A percentile compares a stretch with the other conserved stretches of the same genome.
phyloP scores from a whole-genome alignment of 2,329 filamentous ascomycete genomes.

The Fusarium chlamydosporum region DNA sequence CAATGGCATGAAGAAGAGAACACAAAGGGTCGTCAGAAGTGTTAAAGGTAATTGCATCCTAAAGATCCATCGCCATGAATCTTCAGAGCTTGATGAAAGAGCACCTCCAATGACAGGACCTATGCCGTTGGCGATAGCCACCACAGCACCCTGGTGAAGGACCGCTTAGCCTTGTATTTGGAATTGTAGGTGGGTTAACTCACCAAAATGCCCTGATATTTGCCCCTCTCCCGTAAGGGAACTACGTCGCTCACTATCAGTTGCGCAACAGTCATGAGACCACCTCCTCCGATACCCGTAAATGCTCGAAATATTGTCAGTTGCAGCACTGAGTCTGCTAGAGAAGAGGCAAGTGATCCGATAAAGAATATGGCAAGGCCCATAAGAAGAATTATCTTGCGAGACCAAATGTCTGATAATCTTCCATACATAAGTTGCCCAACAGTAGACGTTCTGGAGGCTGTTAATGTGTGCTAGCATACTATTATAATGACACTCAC shows the following conservation, averaged over 20 bases:
- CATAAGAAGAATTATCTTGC: slow-evolving; percentile 58
- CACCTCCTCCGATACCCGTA: slow-evolving; percentile 74
- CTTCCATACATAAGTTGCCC: slow-evolving; percentile 63
- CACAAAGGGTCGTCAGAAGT: slow-evolving; percentile 60
- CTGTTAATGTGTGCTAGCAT: not conserved
- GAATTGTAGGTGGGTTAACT: not conserved
- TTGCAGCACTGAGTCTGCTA: slow-evolving; percentile 58
- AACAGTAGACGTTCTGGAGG: slow-evolving; percentile 59
- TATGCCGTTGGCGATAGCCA: slow-evolving; percentile 67
- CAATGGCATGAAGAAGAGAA: slow-evolving; percentile 70
- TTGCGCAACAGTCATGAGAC: slow-evolving; percentile 77
- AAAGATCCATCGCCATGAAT: slow-evolving; percentile 69
- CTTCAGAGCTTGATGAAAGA: slow-evolving; percentile 60
- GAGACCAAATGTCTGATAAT: slow-evolving; percentile 63
- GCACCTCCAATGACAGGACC: slow-evolving; percentile 68
- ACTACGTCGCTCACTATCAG: slow-evolving; percentile 81
- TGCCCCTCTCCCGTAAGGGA: slow-evolving; percentile 75
- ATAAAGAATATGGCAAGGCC: slow-evolving; percentile 60
- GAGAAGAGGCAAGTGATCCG: slow-evolving; percentile 61
- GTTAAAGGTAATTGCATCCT: slow-evolving; percentile 68
- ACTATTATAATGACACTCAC: slow-evolving; percentile 52
- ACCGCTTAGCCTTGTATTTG: not conserved
- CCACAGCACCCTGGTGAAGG: slow-evolving; percentile 60
- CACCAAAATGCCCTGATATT: slow-evolving; percentile 76
- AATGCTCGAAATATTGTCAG: slow-evolving; percentile 60